A percentile compares a stretch with the other conserved stretches of the same genome.
These are phyloP conservation scores for Umbelopsis ramanniana DNA, from an alignment of 192 early-diverging fungal species.

Conservation along the genomic window DNA sequence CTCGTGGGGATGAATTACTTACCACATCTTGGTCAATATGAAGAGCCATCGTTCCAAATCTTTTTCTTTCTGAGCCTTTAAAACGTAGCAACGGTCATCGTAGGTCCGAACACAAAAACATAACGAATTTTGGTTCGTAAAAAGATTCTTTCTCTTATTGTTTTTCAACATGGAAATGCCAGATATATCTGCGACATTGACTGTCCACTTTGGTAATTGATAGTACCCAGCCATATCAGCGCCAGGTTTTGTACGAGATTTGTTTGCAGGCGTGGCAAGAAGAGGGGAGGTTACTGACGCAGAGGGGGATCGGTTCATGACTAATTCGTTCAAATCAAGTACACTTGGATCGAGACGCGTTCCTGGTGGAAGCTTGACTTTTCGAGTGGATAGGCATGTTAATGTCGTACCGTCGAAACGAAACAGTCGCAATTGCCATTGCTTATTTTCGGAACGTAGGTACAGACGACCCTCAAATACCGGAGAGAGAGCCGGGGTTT, in stretches of 20 bases:
- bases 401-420: slow-evolving; percentile 43
- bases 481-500: slow-evolving; percentile 34
- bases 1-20: no score
- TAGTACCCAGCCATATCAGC: slow-evolving; percentile 32
- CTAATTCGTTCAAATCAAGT: slow-evolving; percentile 8
- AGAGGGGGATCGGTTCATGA: not conserved
- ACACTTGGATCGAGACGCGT: slow-evolving; percentile 17
- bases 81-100: slow-evolving; percentile 28
- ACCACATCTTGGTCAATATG: slow-evolving; percentile 45
- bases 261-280: slow-evolving; percentile 35
- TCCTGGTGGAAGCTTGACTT: slow-evolving; percentile 34
- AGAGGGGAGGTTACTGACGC: slow-evolving; percentile 29
- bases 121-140: slow-evolving; percentile 19
- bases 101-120: slow-evolving; percentile 39
- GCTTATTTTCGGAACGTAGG: slow-evolving; percentile 33
- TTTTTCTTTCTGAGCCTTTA: slow-evolving; percentile 44
- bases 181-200: slow-evolving; percentile 37
- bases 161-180: slow-evolving; percentile 32
- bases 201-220: slow-evolving; percentile 42
- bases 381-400: slow-evolving; percentile 37
- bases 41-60: slow-evolving; percentile 47
- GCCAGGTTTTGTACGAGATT: slow-evolving; percentile 1
- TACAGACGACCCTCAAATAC: slow-evolving; percentile 46
- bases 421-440: slow-evolving; percentile 44
- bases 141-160: slow-evolving; percentile 12